These are phyloP conservation scores for Oxyria digyna DNA, from an alignment of 148 eudicot species.

Conservation along the genomic window DNA sequence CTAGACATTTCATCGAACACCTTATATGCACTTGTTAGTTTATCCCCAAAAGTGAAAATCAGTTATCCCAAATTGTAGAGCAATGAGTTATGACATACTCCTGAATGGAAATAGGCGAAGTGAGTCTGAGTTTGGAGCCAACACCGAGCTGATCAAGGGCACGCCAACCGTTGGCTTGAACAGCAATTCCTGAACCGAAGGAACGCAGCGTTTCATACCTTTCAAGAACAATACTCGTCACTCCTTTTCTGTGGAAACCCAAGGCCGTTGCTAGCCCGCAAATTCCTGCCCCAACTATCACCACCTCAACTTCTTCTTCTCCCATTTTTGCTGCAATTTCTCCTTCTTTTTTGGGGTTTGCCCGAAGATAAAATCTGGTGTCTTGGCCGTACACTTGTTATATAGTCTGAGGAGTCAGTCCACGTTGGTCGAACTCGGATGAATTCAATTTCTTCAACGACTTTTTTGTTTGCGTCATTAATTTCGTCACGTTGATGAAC, in stretches of 20 bases:
- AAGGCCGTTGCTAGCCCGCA: constrained; percentile 44
- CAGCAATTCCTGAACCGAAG: constrained; percentile 39
- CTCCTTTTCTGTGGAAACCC: constrained; percentile 44
- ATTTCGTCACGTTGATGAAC: not conserved
- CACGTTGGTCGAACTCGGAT: not conserved
- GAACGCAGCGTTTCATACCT: constrained; percentile 27
- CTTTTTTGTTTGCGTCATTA: not conserved
- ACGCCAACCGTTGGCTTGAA: constrained; percentile 43
- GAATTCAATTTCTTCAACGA: not conserved
- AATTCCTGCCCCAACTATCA: constrained; percentile 39
- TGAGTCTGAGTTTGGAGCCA: constrained; percentile 22
- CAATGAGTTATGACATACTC: constrained; percentile 12
- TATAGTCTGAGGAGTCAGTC: not conserved
- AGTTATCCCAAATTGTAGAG: not conserved
- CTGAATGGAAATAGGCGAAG: constrained; percentile 16
- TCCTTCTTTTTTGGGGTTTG: too few species aligned
- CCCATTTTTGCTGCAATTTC: not conserved
- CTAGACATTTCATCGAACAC: not conserved
- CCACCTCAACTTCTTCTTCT: constrained; percentile 14
- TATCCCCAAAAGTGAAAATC: too few species aligned
- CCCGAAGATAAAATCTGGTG: not conserved
- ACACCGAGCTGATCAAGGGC: constrained; percentile 48
- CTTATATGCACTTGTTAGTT: not conserved
- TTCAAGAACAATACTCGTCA: constrained; percentile 35
- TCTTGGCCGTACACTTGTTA: not conserved